Conservation (phyloP, 257 asterid species). For the Lycium ferocissimum region DNA sequence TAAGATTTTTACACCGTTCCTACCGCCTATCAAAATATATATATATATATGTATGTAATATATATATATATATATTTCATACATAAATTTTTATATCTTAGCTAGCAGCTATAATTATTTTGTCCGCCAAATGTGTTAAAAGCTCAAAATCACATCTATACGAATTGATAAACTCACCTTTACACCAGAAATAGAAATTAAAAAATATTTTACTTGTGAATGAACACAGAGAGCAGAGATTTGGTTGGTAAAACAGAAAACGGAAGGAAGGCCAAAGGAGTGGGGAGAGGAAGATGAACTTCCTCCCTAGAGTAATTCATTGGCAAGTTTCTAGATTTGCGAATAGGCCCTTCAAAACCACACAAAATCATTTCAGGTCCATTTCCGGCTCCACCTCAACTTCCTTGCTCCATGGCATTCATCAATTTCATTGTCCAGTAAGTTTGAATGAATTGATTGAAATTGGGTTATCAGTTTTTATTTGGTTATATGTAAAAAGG, state of each 20-base stretch:
- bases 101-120: no score
- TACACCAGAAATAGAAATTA: background rate
- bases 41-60: no score
- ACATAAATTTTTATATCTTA: no score
- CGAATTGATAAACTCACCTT: background rate
- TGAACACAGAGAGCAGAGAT: background rate
- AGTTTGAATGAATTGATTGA: background rate
- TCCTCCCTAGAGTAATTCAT: slow-evolving; percentile 23
- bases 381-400: background rate
- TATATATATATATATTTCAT: no score
- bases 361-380: slow-evolving; percentile 1
- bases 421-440: slow-evolving; percentile 32
- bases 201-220: background rate
- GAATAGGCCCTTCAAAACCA: slow-evolving; percentile 17
- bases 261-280: slow-evolving; percentile 2
- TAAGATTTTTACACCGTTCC: no score
- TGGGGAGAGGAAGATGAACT: slow-evolving; percentile 25
- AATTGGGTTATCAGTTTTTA: background rate
- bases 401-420: slow-evolving; percentile 24
- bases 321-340: background rate
- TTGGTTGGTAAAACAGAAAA: background rate
- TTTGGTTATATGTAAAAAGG: background rate
- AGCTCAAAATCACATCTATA: no score
- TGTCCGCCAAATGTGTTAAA: no score
- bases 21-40: no score